These are phyloP conservation scores for Auxenochlorella pyrenoidosa DNA, from an alignment of 139 green algal genomes.

Conservation along the genomic window DNA sequence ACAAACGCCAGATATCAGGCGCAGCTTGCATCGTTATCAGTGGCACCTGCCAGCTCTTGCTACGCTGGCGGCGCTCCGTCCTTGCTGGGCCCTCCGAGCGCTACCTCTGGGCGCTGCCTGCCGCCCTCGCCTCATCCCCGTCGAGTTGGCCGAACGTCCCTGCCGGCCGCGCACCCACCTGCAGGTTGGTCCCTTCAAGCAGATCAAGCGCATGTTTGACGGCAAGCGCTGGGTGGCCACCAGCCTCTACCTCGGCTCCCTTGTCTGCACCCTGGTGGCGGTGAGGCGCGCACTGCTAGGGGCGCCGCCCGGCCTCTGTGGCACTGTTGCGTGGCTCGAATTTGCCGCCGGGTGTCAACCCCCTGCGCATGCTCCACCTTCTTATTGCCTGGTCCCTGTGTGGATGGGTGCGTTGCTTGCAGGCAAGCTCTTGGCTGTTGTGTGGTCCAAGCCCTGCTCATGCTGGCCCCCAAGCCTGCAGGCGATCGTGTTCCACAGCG, in stretches of 20 bases:
- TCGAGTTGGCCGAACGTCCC: background rate
- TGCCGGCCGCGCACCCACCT: background rate
- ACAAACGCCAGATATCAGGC: too few species aligned
- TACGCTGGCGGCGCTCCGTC: too few species aligned
- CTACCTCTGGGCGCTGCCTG: background rate
- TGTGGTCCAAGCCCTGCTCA: background rate
- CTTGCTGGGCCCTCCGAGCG: background rate
- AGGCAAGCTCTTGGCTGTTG: too few species aligned
- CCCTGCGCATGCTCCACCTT: too few species aligned
- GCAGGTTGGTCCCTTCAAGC: conserved; percentile 62
- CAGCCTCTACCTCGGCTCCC: conserved; percentile 64
- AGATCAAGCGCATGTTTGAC: conserved; percentile 81
- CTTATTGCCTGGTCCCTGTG: background rate
- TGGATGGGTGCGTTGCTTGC: background rate
- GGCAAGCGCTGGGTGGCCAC: conserved; percentile 59
- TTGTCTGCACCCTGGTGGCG: conserved; percentile 62
- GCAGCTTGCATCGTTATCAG: too few species aligned
- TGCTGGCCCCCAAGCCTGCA: background rate
- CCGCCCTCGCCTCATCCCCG: background rate
- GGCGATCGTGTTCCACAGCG: conserved; percentile 47
- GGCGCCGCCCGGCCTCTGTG: too few species aligned
- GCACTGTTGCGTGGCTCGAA: too few species aligned
- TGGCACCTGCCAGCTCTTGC: too few species aligned
- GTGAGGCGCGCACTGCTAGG: background rate
- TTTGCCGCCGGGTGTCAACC: too few species aligned